phyloP scores from a whole-genome alignment of 2,329 filamentous ascomycete genomes.

The Claviceps capensis region DNA sequence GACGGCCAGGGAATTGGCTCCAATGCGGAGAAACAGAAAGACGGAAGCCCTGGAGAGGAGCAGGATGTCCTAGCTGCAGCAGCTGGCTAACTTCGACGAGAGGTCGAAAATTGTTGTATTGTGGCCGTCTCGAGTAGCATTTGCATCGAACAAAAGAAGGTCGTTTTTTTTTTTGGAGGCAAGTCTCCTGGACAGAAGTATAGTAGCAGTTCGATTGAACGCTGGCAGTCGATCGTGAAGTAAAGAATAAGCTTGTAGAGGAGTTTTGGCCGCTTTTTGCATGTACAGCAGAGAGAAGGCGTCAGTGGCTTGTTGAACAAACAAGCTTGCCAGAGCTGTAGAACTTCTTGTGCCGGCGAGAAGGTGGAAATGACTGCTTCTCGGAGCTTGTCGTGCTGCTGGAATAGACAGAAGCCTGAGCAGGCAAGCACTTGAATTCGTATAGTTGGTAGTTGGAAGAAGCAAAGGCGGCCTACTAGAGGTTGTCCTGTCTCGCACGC shows the following conservation, averaged over 20 bases:
- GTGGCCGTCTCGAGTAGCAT: slow-evolving; percentile 20
- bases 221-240: neutral
- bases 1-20: slow-evolving; percentile 2
- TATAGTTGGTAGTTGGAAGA: neutral
- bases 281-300: neutral
- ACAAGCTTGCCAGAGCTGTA: neutral
- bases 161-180: slow-evolving; percentile 2
- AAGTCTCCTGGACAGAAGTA: slow-evolving; percentile 1
- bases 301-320: slow-evolving; percentile 1
- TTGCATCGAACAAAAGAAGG: slow-evolving; percentile 11
- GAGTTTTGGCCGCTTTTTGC: slow-evolving; percentile 5
- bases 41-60: neutral
- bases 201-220: neutral
- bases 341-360: neutral
- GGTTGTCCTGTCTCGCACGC: slow-evolving; percentile 4
- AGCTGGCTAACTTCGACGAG: slow-evolving; percentile 4
- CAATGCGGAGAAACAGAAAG: neutral
- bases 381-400: neutral
- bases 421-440: neutral
- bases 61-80: neutral
- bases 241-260: neutral
- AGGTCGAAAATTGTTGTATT: slow-evolving; percentile 19
- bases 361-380: neutral
- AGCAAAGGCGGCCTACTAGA: neutral
- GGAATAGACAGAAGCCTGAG: neutral